Evolutionary conservation across 345 rosid genomes (phyloP).

Genomic region (Ceriops decandra): DNA sequence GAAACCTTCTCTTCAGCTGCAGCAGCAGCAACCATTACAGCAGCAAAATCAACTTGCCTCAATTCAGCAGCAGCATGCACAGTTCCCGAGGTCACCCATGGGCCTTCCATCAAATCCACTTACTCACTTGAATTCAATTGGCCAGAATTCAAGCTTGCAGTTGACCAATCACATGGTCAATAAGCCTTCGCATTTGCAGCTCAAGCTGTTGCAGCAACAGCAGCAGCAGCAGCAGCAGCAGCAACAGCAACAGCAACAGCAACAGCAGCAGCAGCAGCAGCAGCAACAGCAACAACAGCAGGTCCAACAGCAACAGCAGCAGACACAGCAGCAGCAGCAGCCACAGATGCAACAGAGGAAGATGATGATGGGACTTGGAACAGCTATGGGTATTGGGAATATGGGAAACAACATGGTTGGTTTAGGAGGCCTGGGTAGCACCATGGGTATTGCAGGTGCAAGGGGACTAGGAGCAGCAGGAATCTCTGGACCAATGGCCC

Average conservation of each 20-base stretch:
- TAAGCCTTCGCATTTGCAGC: conserved; percentile 57
- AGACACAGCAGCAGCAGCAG: conserved; percentile 29
- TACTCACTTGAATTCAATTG: conserved; percentile 54
- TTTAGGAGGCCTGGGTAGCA: conserved; percentile 56
- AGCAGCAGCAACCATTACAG: conserved; percentile 32
- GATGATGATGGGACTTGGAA: conserved; percentile 63
- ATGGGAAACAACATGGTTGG: conserved; percentile 56
- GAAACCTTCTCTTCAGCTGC: conserved; percentile 43
- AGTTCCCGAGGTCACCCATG: conserved; percentile 65
- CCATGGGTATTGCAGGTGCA: conserved; percentile 58
- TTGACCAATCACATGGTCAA: conserved; percentile 69
- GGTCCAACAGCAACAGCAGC: conserved; percentile 36
- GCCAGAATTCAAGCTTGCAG: conserved; percentile 68
- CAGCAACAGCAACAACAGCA: conserved; percentile 10
- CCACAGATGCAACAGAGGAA: conserved; percentile 56
- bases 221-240: conserved; percentile 10
- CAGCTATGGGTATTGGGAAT: conserved; percentile 57
- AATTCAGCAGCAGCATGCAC: conserved; percentile 68
- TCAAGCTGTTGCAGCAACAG: conserved; percentile 49
- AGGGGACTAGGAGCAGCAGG: conserved; percentile 65
- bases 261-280: conserved; percentile 2
- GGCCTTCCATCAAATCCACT: conserved; percentile 56
- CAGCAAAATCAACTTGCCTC: conserved; percentile 53
- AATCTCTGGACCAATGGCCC: conserved; percentile 66
- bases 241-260: conserved; percentile 6